Conservation (phyloP, 495 filamentous ascomycete species). For the Podospora appendiculata region DNA sequence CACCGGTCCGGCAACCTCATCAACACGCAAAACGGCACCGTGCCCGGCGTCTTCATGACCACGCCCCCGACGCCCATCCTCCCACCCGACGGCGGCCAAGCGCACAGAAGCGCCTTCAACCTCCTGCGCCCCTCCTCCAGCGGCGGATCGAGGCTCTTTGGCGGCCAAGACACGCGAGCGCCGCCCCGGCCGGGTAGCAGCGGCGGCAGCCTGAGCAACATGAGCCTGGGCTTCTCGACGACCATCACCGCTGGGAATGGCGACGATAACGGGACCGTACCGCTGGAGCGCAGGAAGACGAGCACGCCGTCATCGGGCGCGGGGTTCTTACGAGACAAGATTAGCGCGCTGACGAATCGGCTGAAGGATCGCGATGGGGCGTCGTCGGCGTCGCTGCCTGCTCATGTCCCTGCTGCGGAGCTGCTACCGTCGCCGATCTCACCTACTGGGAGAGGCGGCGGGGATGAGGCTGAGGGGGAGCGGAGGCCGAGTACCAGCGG, state of each 20-base stretch:
- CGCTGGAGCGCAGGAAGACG: constrained; percentile 14
- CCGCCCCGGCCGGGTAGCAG: constrained; percentile 3
- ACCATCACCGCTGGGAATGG: neutral
- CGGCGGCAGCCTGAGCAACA: neutral
- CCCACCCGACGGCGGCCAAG: constrained; percentile 1
- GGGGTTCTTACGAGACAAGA: constrained; percentile 31
- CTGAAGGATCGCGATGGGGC: constrained; percentile 26
- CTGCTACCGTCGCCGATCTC: too few species aligned
- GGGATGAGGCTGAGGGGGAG: too few species aligned
- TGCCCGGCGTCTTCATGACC: constrained; percentile 33
- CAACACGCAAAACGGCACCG: constrained; percentile 13
- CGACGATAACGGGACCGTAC: neutral
- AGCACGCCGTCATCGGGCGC: constrained; percentile 6
- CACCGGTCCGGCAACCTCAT: constrained; percentile 17
- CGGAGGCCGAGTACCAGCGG: too few species aligned
- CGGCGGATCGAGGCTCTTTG: constrained; percentile 18
- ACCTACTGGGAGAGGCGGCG: too few species aligned
- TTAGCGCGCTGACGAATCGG: constrained; percentile 29
- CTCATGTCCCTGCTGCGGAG: too few species aligned
- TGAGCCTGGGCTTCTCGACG: neutral
- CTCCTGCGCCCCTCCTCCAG: constrained; percentile 23
- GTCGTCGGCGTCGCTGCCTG: neutral
- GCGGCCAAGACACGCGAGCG: neutral
- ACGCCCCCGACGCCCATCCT: constrained; percentile 25
- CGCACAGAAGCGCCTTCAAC: constrained; percentile 6